Evolutionary conservation across 2,329 filamentous ascomycete species (phyloP).

Genomic region (Alternaria longipes): DNA sequence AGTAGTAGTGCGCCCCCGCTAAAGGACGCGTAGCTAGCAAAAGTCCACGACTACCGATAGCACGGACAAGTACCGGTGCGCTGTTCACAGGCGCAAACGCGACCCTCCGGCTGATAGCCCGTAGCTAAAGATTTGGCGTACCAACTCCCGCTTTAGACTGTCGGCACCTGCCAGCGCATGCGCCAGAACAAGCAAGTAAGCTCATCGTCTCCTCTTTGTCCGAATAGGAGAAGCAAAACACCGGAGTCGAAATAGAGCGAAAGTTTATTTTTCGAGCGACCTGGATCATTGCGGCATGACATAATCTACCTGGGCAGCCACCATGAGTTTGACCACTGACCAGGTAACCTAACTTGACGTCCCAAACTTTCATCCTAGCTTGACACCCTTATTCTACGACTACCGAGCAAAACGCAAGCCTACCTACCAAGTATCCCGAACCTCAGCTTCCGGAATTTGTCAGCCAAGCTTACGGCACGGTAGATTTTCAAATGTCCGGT

Average conservation of each 20-base stretch:
- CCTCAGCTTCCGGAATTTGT: background rate
- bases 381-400: background rate
- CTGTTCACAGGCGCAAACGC: background rate
- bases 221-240: background rate
- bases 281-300: background rate
- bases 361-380: slow-evolving; percentile 4
- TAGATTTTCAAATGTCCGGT: background rate
- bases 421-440: background rate
- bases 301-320: background rate
- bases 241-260: background rate
- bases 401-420: background rate
- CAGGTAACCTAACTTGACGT: background rate
- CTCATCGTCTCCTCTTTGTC: background rate
- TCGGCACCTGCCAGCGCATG: slow-evolving; percentile 5
- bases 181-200: background rate
- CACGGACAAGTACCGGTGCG: background rate
- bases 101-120: background rate
- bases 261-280: background rate
- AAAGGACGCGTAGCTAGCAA: background rate
- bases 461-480: background rate
- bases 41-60: slow-evolving; percentile 2
- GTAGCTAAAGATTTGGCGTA: background rate
- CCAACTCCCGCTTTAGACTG: slow-evolving; percentile 3
- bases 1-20: background rate
- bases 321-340: background rate